These are phyloP conservation scores for Biscogniauxia marginata DNA, from an alignment of 2,329 filamentous ascomycete species.

Conservation along the genomic window DNA sequence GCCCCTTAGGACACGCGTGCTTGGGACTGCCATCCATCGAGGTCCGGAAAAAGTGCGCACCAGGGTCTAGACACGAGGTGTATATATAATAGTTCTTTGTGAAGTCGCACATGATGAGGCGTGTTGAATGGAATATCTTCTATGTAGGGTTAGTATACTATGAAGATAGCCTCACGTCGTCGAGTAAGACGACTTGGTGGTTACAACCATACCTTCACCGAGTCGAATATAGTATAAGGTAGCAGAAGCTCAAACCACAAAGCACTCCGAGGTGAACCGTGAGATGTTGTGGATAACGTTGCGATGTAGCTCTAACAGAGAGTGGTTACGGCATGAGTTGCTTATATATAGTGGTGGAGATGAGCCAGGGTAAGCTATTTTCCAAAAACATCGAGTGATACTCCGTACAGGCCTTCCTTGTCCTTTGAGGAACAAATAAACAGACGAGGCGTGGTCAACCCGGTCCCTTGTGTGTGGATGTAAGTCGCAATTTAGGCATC, in stretches of 20 bases:
- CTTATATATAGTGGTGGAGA: slow-evolving; percentile 24
- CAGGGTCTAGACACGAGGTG: slow-evolving; percentile 66
- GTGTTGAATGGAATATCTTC: background rate
- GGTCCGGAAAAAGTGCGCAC: slow-evolving; percentile 68
- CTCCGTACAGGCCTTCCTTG: slow-evolving; percentile 26
- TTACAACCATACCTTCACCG: background rate
- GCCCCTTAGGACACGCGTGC: slow-evolving; percentile 58
- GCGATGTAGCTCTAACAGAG: slow-evolving; percentile 10
- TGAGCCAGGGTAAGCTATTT: slow-evolving; percentile 12
- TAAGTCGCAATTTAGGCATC: slow-evolving; percentile 28
- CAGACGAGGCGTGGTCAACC: slow-evolving; percentile 25
- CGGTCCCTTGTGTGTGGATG: slow-evolving; percentile 21
- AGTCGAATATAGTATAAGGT: background rate
- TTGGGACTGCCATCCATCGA: slow-evolving; percentile 64
- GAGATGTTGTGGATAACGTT: background rate
- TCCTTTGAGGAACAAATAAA: slow-evolving; percentile 20
- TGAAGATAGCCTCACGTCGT: background rate
- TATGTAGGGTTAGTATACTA: background rate
- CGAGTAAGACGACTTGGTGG: background rate
- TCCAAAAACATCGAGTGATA: slow-evolving; percentile 19
- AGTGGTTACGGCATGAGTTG: slow-evolving; percentile 24
- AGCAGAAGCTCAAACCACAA: background rate
- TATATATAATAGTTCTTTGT: slow-evolving; percentile 79
- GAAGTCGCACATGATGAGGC: slow-evolving; percentile 56
- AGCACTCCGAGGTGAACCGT: background rate